phyloP scores from a whole-genome alignment of 192 early-diverging fungal genomes.

The Paraglomus occultum region DNA sequence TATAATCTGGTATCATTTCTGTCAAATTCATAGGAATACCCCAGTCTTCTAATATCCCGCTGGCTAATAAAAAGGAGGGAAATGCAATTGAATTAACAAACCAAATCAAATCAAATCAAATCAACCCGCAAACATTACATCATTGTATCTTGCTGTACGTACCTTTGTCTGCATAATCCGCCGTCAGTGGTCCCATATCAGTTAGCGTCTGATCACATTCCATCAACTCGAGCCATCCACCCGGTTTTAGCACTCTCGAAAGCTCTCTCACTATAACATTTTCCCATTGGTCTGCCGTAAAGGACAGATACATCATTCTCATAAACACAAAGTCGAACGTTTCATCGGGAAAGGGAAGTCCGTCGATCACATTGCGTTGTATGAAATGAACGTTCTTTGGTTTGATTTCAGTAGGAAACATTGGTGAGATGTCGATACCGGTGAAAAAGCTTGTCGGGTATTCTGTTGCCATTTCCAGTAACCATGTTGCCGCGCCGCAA shows the following conservation, averaged over 20 bases:
- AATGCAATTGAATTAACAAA: no score
- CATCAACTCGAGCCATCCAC: slow-evolving; percentile 49
- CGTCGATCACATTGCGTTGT: slow-evolving; percentile 30
- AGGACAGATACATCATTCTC: slow-evolving; percentile 38
- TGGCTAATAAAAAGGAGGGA: no score
- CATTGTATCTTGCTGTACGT: no score
- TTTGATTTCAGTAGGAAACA: slow-evolving; percentile 39
- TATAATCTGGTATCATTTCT: no score
- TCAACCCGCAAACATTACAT: no score
- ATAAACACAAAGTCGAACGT: slow-evolving; percentile 54
- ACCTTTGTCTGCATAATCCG: no score
- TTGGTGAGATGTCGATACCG: slow-evolving; percentile 49
- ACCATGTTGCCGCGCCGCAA: slow-evolving; percentile 36
- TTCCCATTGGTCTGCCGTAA: slow-evolving; percentile 44
- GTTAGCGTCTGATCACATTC: slow-evolving; percentile 27
- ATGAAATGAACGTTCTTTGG: slow-evolving; percentile 41
- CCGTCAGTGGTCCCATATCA: no score
- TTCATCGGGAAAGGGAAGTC: slow-evolving; percentile 46
- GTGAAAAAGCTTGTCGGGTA: slow-evolving; percentile 44
- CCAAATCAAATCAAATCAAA: no score
- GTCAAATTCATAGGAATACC: no score
- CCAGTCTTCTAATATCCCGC: no score
- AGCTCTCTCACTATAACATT: slow-evolving; percentile 43
- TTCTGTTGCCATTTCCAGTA: slow-evolving; percentile 47
- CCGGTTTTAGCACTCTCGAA: slow-evolving; percentile 50